These are phyloP conservation scores for Vachellia pachyceras DNA, from an alignment of 306 rosid species.

Conservation along the genomic window DNA sequence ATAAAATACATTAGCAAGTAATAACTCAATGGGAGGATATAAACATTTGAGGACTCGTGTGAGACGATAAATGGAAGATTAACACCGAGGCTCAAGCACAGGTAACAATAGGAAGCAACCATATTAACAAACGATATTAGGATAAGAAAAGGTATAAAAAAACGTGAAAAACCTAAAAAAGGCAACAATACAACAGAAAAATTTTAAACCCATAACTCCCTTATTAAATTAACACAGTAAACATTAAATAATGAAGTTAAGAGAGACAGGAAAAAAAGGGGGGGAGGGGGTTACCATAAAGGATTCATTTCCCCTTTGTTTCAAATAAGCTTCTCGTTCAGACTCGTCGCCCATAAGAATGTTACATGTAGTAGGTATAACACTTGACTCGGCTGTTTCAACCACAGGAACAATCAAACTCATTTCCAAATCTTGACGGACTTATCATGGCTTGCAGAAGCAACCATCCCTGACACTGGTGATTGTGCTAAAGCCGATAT, in stretches of 20 bases:
- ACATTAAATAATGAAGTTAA: slow-evolving; percentile 17
- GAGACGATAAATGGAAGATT: background rate
- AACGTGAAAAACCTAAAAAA: background rate
- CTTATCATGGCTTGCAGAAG: slow-evolving; percentile 86
- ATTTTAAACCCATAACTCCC: slow-evolving; percentile 30
- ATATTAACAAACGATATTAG: background rate
- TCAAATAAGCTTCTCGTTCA: slow-evolving; percentile 6
- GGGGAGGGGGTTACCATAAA: background rate
- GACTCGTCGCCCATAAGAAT: slow-evolving; percentile 11
- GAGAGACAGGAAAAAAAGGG: background rate
- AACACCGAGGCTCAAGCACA: background rate
- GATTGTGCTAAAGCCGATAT: slow-evolving; percentile 85
- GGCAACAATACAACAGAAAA: background rate
- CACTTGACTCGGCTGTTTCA: slow-evolving; percentile 38
- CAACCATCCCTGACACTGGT: slow-evolving; percentile 78
- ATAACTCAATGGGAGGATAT: background rate
- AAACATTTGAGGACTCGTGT: background rate
- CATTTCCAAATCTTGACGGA: slow-evolving; percentile 90
- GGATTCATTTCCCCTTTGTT: slow-evolving; percentile 25
- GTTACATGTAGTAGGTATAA: slow-evolving; percentile 18
- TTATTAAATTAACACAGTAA: slow-evolving; percentile 34
- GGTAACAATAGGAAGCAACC: background rate
- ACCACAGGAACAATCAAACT: slow-evolving; percentile 34
- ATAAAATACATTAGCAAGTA: background rate
- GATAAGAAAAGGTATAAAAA: background rate